A percentile compares a stretch with the other conserved stretches of the same genome.
Evolutionary conservation across 768 basidiomycete species (phyloP).

Genomic region (Suillus weaverae): DNA sequence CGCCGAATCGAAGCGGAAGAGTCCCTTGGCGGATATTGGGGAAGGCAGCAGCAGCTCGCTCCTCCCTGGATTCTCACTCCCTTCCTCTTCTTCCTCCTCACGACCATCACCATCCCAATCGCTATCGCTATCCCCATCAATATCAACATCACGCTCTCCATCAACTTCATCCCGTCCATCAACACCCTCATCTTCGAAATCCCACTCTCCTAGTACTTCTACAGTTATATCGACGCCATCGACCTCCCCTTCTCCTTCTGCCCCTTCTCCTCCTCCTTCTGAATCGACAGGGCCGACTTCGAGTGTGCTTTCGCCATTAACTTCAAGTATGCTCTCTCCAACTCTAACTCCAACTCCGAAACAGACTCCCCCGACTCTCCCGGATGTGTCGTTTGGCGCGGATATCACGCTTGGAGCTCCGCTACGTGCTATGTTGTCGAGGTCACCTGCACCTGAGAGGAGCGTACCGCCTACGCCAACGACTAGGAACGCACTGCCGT

Average conservation of each 20-base stretch:
- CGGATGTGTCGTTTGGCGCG: slow-evolving; percentile 21
- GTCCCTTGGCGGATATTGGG: slow-evolving; percentile 7
- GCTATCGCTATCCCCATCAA: neutral
- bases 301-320: neutral
- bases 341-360: neutral
- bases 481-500: neutral
- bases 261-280: slow-evolving; percentile 10
- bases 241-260: slow-evolving; percentile 6
- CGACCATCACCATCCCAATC: neutral
- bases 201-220: neutral
- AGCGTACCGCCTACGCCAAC: neutral
- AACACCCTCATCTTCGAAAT: slow-evolving; percentile 14
- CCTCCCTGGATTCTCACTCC: neutral
- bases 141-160: slow-evolving; percentile 10
- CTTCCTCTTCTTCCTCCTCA: neutral
- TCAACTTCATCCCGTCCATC: slow-evolving; percentile 20
- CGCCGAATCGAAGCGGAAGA: slow-evolving; percentile 4
- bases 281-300: neutral
- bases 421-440: neutral
- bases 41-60: slow-evolving; percentile 1
- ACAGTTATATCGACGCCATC: slow-evolving; percentile 7
- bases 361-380: slow-evolving; percentile 8
- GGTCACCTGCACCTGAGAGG: neutral
- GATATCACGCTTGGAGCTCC: slow-evolving; percentile 20
- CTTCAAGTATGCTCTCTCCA: neutral